Base-by-base conservation (phyloP, 75 land plant genomes). In the Pinus albicaulis region DNA sequence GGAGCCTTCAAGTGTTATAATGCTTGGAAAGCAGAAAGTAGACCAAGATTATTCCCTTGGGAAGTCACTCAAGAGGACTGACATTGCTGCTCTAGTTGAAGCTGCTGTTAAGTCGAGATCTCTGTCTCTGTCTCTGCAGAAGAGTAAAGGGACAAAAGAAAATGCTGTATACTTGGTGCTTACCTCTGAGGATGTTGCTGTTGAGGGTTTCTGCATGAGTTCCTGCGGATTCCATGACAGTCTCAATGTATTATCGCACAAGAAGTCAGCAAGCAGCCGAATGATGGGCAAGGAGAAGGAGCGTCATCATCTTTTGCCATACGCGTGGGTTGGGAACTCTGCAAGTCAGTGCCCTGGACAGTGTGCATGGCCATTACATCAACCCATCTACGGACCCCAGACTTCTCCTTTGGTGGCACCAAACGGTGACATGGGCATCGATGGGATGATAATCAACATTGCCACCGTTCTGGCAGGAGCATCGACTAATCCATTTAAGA, bases 201-300 rank as follows among this genome's bases (percentile, higher is more conserved):
- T 90, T 22, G 92, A 92, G 24, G 89, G 89, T 15, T 93, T 93
- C 82, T 93, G 96, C 81, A 64, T 77, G 79, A 86, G 82, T 85
- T 60, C 85, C 2, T 94, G 97, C 76, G 97, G 87, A 15, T 61
- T 76, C 22, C 97, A 94, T 82, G 74, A 52, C 25, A 24, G 38
- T 3, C 76, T 44, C 7, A 6, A 57, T 16, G 28, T 65, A 17
- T 26, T 14, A 79, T 68, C 65, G 22, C 20, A 55, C 76, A 4
- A 48, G 48, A 44, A 44, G 8, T 6, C 48, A 7, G 7, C 48
- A 6, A 44, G 48, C 6, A 44, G 48, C 48, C 71, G 65, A 44
- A 65, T 13, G 70, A 64, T 20, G 53, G n/a, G 65, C 23, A 60
- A 31, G 58, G 17, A 62, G 61, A 20, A 28, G 88, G 84, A 63